Evolutionary conservation across 2,329 filamentous ascomycete species (phyloP), one percentile per base, ranked within the genome.

Genomic region (Bimuria novae-zelandiae): DNA sequence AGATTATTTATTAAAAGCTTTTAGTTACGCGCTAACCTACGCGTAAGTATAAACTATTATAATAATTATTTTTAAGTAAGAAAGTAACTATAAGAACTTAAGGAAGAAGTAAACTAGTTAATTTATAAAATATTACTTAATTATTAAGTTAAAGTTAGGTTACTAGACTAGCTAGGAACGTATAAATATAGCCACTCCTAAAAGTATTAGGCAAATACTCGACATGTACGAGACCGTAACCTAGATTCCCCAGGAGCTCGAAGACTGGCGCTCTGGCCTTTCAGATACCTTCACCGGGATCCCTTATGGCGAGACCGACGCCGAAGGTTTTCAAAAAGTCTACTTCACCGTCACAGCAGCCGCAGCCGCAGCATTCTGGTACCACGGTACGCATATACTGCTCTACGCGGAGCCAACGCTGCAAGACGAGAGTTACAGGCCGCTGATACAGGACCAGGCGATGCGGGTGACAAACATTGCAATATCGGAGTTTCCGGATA

Each of bases 361-460:
- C 39, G 69, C 68, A 1, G 65, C 65, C 2, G 63, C 66, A 4
- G 64, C 67, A 1, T 70, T 72, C 40, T 71, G 68, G 64, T 71
- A 69, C 35, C 68, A 72, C 16, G 60, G 69, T 21, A 55, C 60
- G 7, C 65, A 71, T 30, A 65, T 71, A 8, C 49, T 72, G 16
- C 61, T 72, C 3, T 71, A 70, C 33, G 57, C 69, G 3, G 69
- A 72, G 43, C 69, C 68, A 1, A 54, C 46, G 6, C 44, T 71
- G 8, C 64, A 69, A 44, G 62, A 68, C 27, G 55, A 59, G 22
- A 56, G 56, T n/a, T 68, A 67, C 30, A 45, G 52, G 11, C 56
- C 64, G 1, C 50, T 67, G 17, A 64, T 72, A 3, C 69, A 71
- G 43, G 62, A 68, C 6, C 63, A 72, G 25, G 67, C 65, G 7